Conservation (phyloP, 129 eudicot genomes). For the Tagetes patula region DNA sequence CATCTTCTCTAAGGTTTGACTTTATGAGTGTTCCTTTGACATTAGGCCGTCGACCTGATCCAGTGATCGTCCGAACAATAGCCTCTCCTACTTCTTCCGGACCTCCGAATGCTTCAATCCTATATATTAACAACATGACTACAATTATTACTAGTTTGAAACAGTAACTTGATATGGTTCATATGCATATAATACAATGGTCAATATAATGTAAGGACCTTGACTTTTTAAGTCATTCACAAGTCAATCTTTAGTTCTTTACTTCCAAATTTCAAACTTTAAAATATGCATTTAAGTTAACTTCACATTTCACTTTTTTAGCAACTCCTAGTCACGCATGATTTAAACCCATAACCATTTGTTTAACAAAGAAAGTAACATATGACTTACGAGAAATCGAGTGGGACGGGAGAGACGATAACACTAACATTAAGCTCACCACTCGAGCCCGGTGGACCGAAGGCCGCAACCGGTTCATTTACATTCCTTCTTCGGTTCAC, state of each 20-base stretch:
- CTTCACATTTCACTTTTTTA: background rate
- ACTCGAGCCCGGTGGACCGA: slow-evolving; percentile 91
- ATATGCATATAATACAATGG: background rate
- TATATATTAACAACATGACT: slow-evolving; percentile 13
- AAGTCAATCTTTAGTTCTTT: background rate
- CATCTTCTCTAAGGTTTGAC: slow-evolving; percentile 60
- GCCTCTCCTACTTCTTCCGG: slow-evolving; percentile 84
- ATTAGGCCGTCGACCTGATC: slow-evolving; percentile 38
- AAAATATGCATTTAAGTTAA: background rate
- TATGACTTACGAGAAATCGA: slow-evolving; percentile 78
- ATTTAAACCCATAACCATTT: too few species aligned
- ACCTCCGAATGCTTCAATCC: slow-evolving; percentile 93
- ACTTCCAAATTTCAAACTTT: background rate
- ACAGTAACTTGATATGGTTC: slow-evolving; percentile 8
- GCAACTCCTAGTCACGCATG: too few species aligned
- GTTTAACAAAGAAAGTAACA: background rate
- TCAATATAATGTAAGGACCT: background rate
- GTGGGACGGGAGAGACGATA: slow-evolving; percentile 70
- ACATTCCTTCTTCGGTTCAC: slow-evolving; percentile 47
- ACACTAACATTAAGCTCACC: slow-evolving; percentile 98
- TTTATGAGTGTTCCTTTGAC: slow-evolving; percentile 58
- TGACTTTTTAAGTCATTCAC: background rate
- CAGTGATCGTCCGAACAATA: slow-evolving; percentile 53
- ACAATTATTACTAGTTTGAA: too few species aligned
- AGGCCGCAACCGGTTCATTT: slow-evolving; percentile 86